A percentile compares a stretch with the other conserved stretches of the same genome.
phyloP scores from a whole-genome alignment of 352 stramenopile genomes.

The Globisporangium abappressorium region DNA sequence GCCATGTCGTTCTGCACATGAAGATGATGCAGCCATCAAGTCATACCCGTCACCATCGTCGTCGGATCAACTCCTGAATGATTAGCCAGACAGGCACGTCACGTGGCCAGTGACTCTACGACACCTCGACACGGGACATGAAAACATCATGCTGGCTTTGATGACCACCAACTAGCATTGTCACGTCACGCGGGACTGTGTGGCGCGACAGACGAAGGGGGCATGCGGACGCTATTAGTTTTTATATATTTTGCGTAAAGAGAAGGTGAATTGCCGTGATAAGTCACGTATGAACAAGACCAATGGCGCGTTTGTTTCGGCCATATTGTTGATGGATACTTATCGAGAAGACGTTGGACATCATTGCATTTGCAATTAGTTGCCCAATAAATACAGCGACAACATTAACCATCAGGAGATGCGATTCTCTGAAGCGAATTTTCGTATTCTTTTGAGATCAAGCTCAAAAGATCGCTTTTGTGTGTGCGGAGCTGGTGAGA shows the following conservation, averaged over 20 bases:
- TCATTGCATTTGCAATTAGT: too few relatives aligned
- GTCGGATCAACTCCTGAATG: not conserved
- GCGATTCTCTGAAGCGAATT: too few relatives aligned
- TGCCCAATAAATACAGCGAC: too few relatives aligned
- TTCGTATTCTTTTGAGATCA: too few relatives aligned
- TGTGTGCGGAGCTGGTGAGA: not conserved
- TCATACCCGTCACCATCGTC: not conserved
- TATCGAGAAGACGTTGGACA: too few relatives aligned
- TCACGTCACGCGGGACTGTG: not conserved
- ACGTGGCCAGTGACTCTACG: not conserved
- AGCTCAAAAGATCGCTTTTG: too few relatives aligned
- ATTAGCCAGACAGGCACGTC: not conserved
- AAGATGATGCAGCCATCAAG: slow-evolving; percentile 16
- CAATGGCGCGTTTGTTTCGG: not conserved
- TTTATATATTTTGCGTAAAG: not conserved
- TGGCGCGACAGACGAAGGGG: not conserved
- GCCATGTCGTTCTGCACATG: slow-evolving; percentile 70
- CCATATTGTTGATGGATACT: not conserved
- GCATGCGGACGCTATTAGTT: not conserved
- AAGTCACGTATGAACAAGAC: not conserved
- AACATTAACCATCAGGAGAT: too few relatives aligned
- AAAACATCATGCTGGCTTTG: not conserved
- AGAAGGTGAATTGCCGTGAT: not conserved
- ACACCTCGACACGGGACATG: not conserved
- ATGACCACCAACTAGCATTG: not conserved